Evolutionary conservation across 148 eudicot genomes (phyloP), one percentile per base, ranked within the genome.

Genomic region (Arctostaphylos glauca): DNA sequence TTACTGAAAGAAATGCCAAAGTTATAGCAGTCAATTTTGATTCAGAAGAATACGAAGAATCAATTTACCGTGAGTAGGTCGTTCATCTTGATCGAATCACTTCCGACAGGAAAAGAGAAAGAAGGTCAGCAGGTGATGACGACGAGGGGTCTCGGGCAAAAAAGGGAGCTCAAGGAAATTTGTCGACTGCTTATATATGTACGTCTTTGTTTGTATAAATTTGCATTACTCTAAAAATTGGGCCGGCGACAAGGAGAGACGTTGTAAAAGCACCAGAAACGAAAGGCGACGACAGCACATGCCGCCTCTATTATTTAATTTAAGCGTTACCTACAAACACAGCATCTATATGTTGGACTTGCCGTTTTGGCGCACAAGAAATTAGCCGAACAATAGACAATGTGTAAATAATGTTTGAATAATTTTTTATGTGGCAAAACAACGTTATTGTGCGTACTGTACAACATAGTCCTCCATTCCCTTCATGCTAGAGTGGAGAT

Each of bases 1-100:
- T 12, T 21, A 31, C 15, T 4, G 4, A 16, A 60, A 25, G 15
- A 66, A 58, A 31, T 21, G 59, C 38, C 44, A 50, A 80, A 0
- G 74, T 14, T n/a, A 18, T 19, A 80, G 52, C 18, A 62, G 80
- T 15, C 18, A 44, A 66, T 7, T 72, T 2, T 44, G 38, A 7
- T 18, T 6, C 5, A 47, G 19, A 23, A 50, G 44, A 74, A 52
- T 48, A 64, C 7, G 14, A 15, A n/a, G 58, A 73, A 84, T 75
- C 49, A 67, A 60, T 73, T 76, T 78, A 87, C 89, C 84, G 89
- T 77, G 53, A 87, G 86, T 48, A 87, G 81, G 76, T 87, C 87
- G 83, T 87, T 87, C 89, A 87, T 87, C 77, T 83, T 59, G 88
- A 86, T 75, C 73, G 49, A 38, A 76, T 55, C 49, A 25, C 74